These are phyloP conservation scores for Collybia nuda DNA, from an alignment of 768 basidiomycete genomes.

Conservation along the genomic window DNA sequence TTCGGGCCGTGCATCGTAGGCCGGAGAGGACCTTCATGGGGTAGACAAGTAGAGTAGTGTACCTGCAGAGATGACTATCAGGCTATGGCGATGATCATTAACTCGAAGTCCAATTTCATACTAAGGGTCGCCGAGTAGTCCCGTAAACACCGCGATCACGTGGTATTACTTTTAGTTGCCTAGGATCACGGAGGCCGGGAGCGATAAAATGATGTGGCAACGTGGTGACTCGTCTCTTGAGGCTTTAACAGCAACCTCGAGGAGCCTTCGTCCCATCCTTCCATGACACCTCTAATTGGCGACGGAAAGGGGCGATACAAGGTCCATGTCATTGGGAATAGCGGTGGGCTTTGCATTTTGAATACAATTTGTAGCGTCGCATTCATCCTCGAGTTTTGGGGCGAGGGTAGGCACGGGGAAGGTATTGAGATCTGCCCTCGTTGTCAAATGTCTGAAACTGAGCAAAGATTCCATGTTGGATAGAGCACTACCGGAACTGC, in stretches of 20 bases:
- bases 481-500: slow-evolving; percentile 49
- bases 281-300: slow-evolving; percentile 2
- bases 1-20: too few species aligned
- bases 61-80: too few species aligned
- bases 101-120: too few species aligned
- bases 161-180: too few species aligned
- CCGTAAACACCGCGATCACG: too few species aligned
- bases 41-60: too few species aligned
- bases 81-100: too few species aligned
- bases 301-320: slow-evolving; percentile 1
- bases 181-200: too few species aligned
- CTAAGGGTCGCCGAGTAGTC: too few species aligned
- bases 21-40: too few species aligned
- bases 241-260: neutral
- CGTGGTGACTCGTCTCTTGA: too few species aligned
- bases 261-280: neutral
- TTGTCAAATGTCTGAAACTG: neutral
- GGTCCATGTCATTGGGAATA: slow-evolving; percentile 3
- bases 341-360: neutral
- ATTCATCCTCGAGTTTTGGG: neutral
- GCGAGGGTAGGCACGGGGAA: neutral
- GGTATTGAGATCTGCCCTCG: neutral
- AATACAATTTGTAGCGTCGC: neutral
- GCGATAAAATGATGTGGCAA: too few species aligned
- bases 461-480: neutral